phyloP scores from a whole-genome alignment of 1,284 basidiomycete species.

The Quambalaria eucalypti region DNA sequence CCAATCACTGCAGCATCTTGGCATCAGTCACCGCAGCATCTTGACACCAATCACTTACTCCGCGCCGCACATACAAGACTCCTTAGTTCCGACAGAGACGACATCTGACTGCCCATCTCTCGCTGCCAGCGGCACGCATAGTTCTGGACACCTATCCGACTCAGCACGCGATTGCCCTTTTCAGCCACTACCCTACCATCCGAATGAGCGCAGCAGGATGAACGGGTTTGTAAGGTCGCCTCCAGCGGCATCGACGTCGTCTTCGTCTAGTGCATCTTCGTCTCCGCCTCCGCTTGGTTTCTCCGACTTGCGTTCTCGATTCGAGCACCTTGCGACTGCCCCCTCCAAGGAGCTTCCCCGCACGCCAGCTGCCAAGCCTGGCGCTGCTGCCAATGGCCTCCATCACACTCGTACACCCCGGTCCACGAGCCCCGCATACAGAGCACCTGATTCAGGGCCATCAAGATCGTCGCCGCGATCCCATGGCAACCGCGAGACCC shows the following conservation, averaged over 20 bases:
- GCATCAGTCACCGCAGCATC: no score
- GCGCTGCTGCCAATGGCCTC: background rate
- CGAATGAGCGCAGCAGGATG: background rate
- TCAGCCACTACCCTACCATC: background rate
- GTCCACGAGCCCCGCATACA: background rate
- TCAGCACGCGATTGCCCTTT: background rate
- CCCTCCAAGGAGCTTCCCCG: background rate
- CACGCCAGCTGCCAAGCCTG: no score
- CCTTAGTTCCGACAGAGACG: no score
- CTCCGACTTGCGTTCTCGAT: background rate
- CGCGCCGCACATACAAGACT: no score
- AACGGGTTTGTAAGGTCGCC: background rate
- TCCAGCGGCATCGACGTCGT: background rate
- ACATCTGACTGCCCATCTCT: background rate
- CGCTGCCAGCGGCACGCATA: background rate
- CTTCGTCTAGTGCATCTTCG: background rate
- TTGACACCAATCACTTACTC: background rate
- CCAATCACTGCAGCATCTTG: background rate
- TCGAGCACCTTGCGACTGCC: background rate
- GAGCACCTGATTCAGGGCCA: no score
- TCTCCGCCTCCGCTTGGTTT: background rate
- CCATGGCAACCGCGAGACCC: no score
- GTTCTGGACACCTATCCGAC: background rate
- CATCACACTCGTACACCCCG: background rate
- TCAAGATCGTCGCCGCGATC: no score